A percentile compares a stretch with the other conserved stretches of the same genome.
phyloP scores from a whole-genome alignment of 169 alveolate genomes.

The Plasmodium ovale region DNA sequence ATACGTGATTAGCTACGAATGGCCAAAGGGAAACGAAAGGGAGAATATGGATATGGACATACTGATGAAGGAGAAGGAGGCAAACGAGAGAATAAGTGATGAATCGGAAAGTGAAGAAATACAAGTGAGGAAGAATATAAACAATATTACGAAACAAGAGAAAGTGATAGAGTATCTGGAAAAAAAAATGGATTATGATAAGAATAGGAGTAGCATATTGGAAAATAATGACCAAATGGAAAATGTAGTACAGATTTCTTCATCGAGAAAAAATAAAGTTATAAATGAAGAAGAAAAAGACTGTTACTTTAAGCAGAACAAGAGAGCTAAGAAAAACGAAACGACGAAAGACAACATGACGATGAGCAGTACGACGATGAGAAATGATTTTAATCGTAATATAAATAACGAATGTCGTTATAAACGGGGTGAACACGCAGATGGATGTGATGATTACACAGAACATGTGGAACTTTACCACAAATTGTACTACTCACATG shows the following conservation, averaged over 20 bases:
- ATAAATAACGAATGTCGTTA: not conserved
- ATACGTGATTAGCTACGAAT: not conserved
- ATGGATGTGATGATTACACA: not conserved
- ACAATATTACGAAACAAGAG: not conserved
- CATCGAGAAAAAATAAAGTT: too few relatives aligned
- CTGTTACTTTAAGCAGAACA: not conserved
- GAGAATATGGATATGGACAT: not conserved
- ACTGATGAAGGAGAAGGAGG: not conserved
- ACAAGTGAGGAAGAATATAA: not conserved
- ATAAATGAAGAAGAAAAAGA: too few relatives aligned
- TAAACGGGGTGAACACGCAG: not conserved
- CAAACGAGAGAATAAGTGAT: not conserved
- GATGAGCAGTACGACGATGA: not conserved
- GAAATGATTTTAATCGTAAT: not conserved
- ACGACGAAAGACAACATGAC: not conserved
- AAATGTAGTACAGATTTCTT: too few relatives aligned
- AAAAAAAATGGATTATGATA: not conserved
- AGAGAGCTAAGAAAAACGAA: not conserved
- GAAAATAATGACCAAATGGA: too few relatives aligned
- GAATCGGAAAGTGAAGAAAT: not conserved
- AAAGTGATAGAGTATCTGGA: not conserved
- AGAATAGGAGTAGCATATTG: too few relatives aligned
- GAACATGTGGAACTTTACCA: conserved; percentile 1
- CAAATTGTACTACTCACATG: conserved; percentile 18
- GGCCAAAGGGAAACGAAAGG: not conserved